Evolutionary conservation across 371 early-diverging fungal genomes (phyloP).

Genomic region (Apophysomyces trapeziformis): DNA sequence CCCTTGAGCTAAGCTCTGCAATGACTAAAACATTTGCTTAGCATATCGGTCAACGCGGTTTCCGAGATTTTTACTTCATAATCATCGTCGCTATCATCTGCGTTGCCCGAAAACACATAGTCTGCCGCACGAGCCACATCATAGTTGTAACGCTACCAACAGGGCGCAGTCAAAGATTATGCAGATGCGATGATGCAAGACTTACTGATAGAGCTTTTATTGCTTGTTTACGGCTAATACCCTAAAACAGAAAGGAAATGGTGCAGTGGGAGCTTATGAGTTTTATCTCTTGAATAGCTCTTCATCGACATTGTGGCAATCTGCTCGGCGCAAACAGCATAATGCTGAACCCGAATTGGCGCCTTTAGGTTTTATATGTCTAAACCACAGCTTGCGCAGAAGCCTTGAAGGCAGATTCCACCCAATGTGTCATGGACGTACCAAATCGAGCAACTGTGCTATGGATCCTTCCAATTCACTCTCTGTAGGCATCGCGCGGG

Average conservation of each 20-base stretch:
- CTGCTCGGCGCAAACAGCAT: background rate
- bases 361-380: too few relatives aligned
- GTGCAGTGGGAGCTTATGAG: background rate
- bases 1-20: background rate
- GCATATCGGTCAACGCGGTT: background rate
- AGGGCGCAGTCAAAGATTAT: background rate
- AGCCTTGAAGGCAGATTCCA: too few relatives aligned
- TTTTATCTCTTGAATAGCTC: too few relatives aligned
- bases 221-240: conserved; percentile 45
- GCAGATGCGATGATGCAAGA: background rate
- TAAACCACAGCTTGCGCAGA: too few relatives aligned
- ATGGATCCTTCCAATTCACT: conserved; percentile 20
- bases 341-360: too few relatives aligned
- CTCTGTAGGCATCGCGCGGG: conserved; percentile 8
- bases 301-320: background rate
- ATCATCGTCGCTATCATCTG: conserved; percentile 22
- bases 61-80: background rate
- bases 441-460: conserved; percentile 30
- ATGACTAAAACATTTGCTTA: background rate
- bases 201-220: conserved; percentile 48
- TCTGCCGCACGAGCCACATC: conserved; percentile 57
- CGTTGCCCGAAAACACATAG: conserved; percentile 52
- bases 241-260: conserved; percentile 25
- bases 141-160: conserved; percentile 48
- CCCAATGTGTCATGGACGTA: conserved; percentile 7